Evolutionary conservation across 2,329 filamentous ascomycete genomes (phyloP).

Genomic region (Sclerotinia spermophila): DNA sequence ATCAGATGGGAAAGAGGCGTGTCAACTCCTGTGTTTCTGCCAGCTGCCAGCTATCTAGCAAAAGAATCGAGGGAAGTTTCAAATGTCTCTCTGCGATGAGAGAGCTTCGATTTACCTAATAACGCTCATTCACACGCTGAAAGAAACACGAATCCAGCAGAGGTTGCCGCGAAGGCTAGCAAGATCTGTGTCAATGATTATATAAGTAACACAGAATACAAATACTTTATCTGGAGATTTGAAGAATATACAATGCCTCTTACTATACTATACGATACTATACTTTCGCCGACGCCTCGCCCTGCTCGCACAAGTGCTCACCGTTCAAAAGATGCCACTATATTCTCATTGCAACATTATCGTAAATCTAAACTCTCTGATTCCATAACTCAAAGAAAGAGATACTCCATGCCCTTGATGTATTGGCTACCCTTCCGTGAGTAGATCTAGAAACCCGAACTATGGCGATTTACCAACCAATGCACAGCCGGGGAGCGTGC

Average conservation of each 20-base stretch:
- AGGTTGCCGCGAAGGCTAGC: not conserved
- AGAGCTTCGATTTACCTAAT: not conserved
- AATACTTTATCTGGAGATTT: not conserved
- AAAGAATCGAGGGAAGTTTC: not conserved
- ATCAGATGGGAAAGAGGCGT: not conserved
- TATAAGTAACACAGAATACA: not conserved
- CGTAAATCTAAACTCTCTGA: not conserved
- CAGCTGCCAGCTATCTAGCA: no score
- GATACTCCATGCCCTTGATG: not conserved
- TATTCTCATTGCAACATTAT: not conserved
- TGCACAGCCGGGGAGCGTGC: not conserved
- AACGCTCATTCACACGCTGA: accelerated
- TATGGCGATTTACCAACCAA: not conserved
- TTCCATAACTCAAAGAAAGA: not conserved
- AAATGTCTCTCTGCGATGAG: not conserved
- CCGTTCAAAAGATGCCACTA: accelerated
- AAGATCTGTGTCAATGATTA: not conserved
- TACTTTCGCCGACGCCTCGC: accelerated
- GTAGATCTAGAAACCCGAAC: accelerated
- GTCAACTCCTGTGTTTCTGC: not conserved
- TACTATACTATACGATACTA: no score
- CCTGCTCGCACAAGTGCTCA: not conserved
- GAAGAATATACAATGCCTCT: not conserved
- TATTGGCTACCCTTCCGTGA: not conserved
- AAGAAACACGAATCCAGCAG: not conserved